A percentile compares a stretch with the other conserved stretches of the same genome.
phyloP scores from a whole-genome alignment of 2,329 filamentous ascomycete species.

The Hymenoscyphus albidus region DNA sequence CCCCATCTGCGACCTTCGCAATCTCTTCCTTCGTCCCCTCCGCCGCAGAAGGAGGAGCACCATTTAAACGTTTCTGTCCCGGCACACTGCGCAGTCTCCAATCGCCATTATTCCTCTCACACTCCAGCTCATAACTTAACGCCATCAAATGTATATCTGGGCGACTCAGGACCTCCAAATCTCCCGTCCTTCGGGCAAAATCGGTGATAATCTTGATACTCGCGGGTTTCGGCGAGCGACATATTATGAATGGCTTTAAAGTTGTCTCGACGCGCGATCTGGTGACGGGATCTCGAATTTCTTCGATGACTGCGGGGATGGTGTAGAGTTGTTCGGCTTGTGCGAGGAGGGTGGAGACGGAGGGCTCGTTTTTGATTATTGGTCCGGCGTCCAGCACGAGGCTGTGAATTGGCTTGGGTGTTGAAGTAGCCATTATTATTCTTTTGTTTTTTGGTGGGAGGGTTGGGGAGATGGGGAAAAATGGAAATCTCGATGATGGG shows the following conservation, averaged over 20 bases:
- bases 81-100: slow-evolving; percentile 78
- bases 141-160: slow-evolving; percentile 89
- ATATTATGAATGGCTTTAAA: slow-evolving; percentile 76
- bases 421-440: slow-evolving; percentile 29
- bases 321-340: slow-evolving; percentile 77
- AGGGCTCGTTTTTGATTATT: slow-evolving; percentile 87
- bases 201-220: slow-evolving; percentile 77
- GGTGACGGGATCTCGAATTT: slow-evolving; percentile 82
- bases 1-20: slow-evolving; percentile 7
- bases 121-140: slow-evolving; percentile 89
- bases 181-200: slow-evolving; percentile 86
- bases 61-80: slow-evolving; percentile 74
- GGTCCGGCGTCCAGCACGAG: slow-evolving; percentile 89
- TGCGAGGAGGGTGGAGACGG: slow-evolving; percentile 74
- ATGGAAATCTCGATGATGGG: too few species aligned
- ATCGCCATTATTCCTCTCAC: slow-evolving; percentile 83
- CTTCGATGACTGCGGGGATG: slow-evolving; percentile 77
- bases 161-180: slow-evolving; percentile 79
- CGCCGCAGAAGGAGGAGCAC: slow-evolving; percentile 45
- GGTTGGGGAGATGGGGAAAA: too few species aligned
- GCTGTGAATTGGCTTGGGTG: slow-evolving; percentile 68
- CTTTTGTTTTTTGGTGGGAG: background rate
- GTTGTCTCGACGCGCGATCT: slow-evolving; percentile 77
- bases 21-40: slow-evolving; percentile 28
- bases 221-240: slow-evolving; percentile 68